A percentile compares a stretch with the other conserved stretches of the same genome.
Evolutionary conservation across 768 basidiomycete species (phyloP).

Genomic region (Hydnomerulius pinastri): DNA sequence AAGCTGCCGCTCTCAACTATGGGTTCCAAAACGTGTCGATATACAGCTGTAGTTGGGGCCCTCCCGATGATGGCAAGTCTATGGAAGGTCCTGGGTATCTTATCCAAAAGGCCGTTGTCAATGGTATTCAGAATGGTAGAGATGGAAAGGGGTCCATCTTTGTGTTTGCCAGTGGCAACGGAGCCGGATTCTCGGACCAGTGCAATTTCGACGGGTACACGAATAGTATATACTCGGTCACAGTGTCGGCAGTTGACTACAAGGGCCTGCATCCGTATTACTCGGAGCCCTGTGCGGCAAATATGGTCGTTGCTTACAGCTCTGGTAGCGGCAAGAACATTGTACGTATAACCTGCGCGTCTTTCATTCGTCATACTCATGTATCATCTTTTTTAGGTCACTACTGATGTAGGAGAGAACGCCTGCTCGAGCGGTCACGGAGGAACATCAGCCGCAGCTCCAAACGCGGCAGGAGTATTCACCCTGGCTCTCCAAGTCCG

Average conservation of each 20-base stretch:
- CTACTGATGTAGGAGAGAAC: conserved; percentile 89
- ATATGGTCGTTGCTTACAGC: conserved; percentile 94
- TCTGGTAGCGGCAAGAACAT: conserved; percentile 94
- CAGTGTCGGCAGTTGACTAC: conserved; percentile 92
- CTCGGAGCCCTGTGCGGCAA: conserved; percentile 96
- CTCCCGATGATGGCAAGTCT: conserved; percentile 88
- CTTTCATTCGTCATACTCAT: conserved; percentile 16
- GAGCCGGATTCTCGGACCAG: conserved; percentile 87
- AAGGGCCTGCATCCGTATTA: conserved; percentile 95
- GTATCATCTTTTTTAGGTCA: conserved; percentile 64
- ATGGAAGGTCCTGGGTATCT: conserved; percentile 95
- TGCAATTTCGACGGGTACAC: conserved; percentile 99
- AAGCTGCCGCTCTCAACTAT: conserved; percentile 93
- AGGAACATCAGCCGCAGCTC: conserved; percentile 97
- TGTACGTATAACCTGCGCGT: conserved; percentile 49
- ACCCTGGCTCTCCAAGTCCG: conserved; percentile 87
- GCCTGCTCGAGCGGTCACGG: conserved; percentile 84
- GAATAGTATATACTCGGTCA: conserved; percentile 95
- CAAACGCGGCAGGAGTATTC: conserved; percentile 93
- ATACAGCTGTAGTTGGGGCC: conserved; percentile 98
- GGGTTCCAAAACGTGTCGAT: conserved; percentile 90
- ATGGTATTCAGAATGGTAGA: conserved; percentile 90
- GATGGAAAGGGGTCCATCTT: conserved; percentile 89
- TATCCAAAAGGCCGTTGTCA: conserved; percentile 91
- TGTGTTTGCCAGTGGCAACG: conserved; percentile 98